Percentiles rank a stretch among this genome's conserved stretches.
phyloP scores from a whole-genome alignment of 495 filamentous ascomycete species.

The Talaromyces borbonicus region DNA sequence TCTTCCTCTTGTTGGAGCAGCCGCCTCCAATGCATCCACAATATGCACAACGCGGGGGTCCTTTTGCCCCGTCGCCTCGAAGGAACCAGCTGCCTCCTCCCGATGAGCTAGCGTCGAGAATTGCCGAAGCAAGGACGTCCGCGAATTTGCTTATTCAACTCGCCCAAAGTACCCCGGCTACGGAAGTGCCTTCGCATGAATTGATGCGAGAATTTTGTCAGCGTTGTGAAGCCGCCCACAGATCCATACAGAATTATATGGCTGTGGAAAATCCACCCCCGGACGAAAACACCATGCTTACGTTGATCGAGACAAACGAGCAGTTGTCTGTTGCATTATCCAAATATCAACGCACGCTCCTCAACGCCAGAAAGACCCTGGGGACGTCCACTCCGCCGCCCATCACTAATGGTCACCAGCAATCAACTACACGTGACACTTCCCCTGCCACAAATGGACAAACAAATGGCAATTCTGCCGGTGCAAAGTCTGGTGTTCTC shows the following conservation, averaged over 20 bases:
- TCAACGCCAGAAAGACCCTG: slow-evolving; percentile 51
- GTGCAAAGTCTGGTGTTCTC: not conserved
- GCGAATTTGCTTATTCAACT: slow-evolving; percentile 87
- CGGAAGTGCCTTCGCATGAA: slow-evolving; percentile 70
- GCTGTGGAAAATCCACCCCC: slow-evolving; percentile 63
- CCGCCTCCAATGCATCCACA: slow-evolving; percentile 7
- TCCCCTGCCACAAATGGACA: not conserved
- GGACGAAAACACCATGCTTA: slow-evolving; percentile 87
- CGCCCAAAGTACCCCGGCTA: slow-evolving; percentile 67
- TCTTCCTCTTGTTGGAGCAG: too few relatives aligned
- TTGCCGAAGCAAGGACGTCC: slow-evolving; percentile 83
- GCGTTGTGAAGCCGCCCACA: slow-evolving; percentile 69
- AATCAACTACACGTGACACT: not conserved
- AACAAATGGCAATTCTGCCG: not conserved
- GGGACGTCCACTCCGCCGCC: slow-evolving; percentile 15
- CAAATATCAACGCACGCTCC: slow-evolving; percentile 70
- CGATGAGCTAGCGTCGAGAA: slow-evolving; percentile 68
- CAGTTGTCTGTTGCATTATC: slow-evolving; percentile 67
- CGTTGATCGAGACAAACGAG: slow-evolving; percentile 90
- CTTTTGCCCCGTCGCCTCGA: slow-evolving; percentile 24
- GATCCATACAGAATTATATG: slow-evolving; percentile 78
- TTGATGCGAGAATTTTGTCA: slow-evolving; percentile 87
- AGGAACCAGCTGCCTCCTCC: slow-evolving; percentile 53
- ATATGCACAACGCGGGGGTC: slow-evolving; percentile 16
- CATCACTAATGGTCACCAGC: not conserved